Base-by-base conservation (phyloP, 2,329 filamentous ascomycete species). In the Talaromyces amestolkiae region DNA sequence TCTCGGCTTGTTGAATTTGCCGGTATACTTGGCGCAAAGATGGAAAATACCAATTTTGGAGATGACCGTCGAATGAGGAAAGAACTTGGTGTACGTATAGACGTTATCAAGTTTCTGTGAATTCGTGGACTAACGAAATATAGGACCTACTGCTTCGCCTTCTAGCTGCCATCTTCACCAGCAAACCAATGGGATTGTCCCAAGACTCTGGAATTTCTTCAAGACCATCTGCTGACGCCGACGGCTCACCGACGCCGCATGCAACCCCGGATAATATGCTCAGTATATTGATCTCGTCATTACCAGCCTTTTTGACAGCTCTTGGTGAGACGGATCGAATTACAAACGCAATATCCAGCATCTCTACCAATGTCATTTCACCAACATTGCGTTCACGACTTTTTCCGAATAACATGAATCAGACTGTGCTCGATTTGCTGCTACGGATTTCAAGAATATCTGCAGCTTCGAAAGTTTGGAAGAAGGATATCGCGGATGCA, bases 31-130 rank as follows among this genome's bases (percentile, higher is more conserved):
- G 94, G 95, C 1, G 91, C 95, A 75, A 99, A 99, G 81, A 91
- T 98, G 59, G 93, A 97, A 76, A 97, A 99, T 71, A 99, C 94
- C 13, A 97, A 93, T 72, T 98, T 97, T 78, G 94, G 94, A 39
- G 94, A 98, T 79, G 92, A 97, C 78, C 86, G 89, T 61, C 93
- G 90, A 77, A 97, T 97, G 92, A 87, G 93, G 67, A 87, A 91
- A 74, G 94, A 98, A 67, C 82, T 98, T 19, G 91, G 91, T 27
- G 92, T 94, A 83, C 78, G 90, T 85, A 47, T 35, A 43, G 7
- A 24, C n/a, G 33, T 11, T 39, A 31, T 39, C 27, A 22, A 35
- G 91, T 33, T 91, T 94, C 83, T 78, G 89, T 45, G 10, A 1
- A 43, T 35, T 13, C 7, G n/a, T 33, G 22, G 22, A 41, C 13